Conservation (phyloP, 768 basidiomycete genomes). For the Leccinum subgranulosum region DNA sequence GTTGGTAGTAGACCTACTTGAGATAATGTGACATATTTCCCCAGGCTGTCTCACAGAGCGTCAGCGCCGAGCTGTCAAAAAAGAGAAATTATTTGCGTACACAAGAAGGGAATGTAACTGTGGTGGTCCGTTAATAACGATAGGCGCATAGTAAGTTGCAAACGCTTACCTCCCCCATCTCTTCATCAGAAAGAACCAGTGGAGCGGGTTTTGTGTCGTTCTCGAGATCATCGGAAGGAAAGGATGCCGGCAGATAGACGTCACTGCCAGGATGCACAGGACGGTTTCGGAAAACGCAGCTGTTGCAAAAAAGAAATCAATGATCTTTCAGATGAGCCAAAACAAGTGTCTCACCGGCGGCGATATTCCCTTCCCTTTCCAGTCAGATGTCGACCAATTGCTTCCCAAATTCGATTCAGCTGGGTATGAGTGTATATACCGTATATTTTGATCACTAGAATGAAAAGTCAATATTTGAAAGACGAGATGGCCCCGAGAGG, state of each 20-base stretch:
- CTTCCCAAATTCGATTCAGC: constrained; percentile 46
- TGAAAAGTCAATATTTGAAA: too few relatives aligned
- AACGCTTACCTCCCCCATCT: constrained; percentile 43
- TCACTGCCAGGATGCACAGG: constrained; percentile 36
- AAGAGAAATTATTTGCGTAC: constrained; percentile 32
- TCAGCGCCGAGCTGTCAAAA: constrained; percentile 30
- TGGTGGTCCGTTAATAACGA: background rate
- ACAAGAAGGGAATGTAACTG: constrained; percentile 58
- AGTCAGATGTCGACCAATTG: constrained; percentile 39
- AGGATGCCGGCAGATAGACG: constrained; percentile 48
- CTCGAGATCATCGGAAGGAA: constrained; percentile 38
- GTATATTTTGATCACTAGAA: constrained; percentile 20
- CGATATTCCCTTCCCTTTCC: constrained; percentile 52
- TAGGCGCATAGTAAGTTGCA: background rate
- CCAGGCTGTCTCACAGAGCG: constrained; percentile 34
- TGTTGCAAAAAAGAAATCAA: constrained; percentile 20
- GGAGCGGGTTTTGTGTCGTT: constrained; percentile 13
- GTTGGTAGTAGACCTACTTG: constrained; percentile 13
- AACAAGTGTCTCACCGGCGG: constrained; percentile 36
- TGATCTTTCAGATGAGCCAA: background rate
- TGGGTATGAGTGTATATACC: constrained; percentile 51
- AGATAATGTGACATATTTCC: constrained; percentile 30
- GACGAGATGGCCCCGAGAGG: too few relatives aligned
- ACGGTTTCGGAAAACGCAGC: constrained; percentile 45
- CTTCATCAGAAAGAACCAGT: constrained; percentile 40